Evolutionary conservation across 2,329 filamentous ascomycete genomes (phyloP).

Genomic region (Claviceps sp.): DNA sequence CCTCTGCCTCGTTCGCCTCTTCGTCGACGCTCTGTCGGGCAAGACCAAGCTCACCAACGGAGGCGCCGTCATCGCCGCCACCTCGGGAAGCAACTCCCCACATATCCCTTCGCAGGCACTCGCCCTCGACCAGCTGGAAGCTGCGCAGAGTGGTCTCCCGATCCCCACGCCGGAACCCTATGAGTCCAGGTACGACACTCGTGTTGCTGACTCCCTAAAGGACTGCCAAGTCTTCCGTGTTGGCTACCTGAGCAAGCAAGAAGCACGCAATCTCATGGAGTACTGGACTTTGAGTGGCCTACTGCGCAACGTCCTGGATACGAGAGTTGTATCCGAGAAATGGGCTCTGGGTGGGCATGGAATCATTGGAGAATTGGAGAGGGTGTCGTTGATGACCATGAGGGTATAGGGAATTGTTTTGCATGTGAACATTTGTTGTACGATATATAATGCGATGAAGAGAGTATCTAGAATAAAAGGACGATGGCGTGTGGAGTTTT

Average conservation of each 20-base stretch:
- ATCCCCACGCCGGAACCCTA: constrained; percentile 37
- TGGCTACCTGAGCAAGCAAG: constrained; percentile 55
- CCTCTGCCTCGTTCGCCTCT: constrained; percentile 60
- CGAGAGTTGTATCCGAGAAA: constrained; percentile 61
- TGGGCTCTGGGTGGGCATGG: constrained; percentile 75
- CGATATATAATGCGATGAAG: background rate
- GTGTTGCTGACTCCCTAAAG: constrained; percentile 39
- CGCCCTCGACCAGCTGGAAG: constrained; percentile 44
- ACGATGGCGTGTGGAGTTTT: no score
- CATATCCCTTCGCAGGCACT: constrained; percentile 53
- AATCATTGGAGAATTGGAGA: constrained; percentile 75
- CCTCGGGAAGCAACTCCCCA: constrained; percentile 57
- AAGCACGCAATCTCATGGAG: constrained; percentile 73
- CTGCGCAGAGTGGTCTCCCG: constrained; percentile 23
- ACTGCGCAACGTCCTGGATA: constrained; percentile 55
- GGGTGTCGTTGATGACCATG: constrained; percentile 39
- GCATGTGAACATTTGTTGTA: background rate
- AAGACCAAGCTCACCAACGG: constrained; percentile 50
- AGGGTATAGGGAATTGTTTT: constrained; percentile 23
- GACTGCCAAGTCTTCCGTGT: constrained; percentile 42
- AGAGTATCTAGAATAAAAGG: background rate
- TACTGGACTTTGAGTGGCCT: constrained; percentile 86
- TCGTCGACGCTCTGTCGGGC: constrained; percentile 58
- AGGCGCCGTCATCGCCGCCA: constrained; percentile 64
- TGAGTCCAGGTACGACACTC: constrained; percentile 41